Percentiles rank a stretch among this genome's conserved stretches.
Evolutionary conservation across 2,329 filamentous ascomycete genomes (phyloP).

Genomic region (Byssoonygena ceratinophila): DNA sequence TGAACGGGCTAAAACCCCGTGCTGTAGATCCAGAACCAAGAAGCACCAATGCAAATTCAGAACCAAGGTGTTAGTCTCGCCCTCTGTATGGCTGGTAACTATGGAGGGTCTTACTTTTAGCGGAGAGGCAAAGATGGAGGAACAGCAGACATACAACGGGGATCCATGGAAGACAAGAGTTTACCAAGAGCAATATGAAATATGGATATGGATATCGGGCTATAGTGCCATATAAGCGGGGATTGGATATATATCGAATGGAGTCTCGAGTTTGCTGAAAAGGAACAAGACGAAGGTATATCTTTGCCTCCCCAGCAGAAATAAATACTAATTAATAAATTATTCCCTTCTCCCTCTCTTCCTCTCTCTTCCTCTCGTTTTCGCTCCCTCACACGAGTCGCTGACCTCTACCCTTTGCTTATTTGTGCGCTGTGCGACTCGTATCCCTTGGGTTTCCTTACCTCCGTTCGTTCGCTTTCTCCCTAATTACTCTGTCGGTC

Average conservation of each 20-base stretch:
- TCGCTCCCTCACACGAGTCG: constrained; percentile 11
- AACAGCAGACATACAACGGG: background rate
- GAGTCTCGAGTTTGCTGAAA: background rate
- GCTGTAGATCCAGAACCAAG: background rate
- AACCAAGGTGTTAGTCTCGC: background rate
- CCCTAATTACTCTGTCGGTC: background rate
- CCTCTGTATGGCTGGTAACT: background rate
- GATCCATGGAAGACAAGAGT: background rate
- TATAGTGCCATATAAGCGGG: background rate
- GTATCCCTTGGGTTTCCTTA: background rate
- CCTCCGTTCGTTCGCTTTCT: background rate
- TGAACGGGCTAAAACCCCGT: background rate
- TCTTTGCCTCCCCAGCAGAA: background rate
- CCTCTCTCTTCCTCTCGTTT: constrained; percentile 9
- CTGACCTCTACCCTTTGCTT: constrained; percentile 4
- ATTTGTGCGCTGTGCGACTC: constrained; percentile 4
- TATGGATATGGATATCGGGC: background rate
- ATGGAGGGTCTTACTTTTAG: background rate
- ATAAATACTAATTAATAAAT: background rate
- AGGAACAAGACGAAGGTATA: background rate
- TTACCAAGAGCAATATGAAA: background rate
- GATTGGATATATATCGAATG: background rate
- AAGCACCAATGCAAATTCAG: background rate
- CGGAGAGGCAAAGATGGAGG: background rate
- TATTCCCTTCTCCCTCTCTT: background rate